A percentile compares a stretch with the other conserved stretches of the same genome.
Evolutionary conservation across 2,329 filamentous ascomycete genomes (phyloP).

Genomic region (Anisogramma anomala): DNA sequence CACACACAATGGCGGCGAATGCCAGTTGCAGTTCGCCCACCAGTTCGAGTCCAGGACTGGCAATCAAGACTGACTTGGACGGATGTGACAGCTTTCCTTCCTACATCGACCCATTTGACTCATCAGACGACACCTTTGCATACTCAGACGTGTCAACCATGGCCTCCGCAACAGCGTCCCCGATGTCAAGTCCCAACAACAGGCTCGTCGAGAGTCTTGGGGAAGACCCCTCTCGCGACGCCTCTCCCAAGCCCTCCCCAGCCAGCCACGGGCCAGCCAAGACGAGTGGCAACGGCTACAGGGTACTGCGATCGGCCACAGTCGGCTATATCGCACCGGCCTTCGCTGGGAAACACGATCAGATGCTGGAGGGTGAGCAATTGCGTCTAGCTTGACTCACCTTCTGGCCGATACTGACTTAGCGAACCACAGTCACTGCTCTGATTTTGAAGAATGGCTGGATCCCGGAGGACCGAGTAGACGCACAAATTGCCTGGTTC

Average conservation of each 20-base stretch:
- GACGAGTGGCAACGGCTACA: constrained; percentile 44
- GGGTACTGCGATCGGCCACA: constrained; percentile 74
- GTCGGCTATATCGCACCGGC: constrained; percentile 91
- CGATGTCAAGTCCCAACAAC: constrained; percentile 16
- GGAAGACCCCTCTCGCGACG: constrained; percentile 44
- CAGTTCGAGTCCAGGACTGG: constrained; percentile 16
- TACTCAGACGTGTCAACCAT: constrained; percentile 13
- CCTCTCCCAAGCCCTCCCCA: constrained; percentile 82
- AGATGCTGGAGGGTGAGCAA: constrained; percentile 66
- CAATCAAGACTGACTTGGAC: constrained; percentile 23
- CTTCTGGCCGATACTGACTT: constrained; percentile 8
- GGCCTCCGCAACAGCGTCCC: constrained; percentile 19
- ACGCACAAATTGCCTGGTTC: constrained; percentile 87
- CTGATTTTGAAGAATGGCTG: constrained; percentile 69
- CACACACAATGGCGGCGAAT: constrained; percentile 4
- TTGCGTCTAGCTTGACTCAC: not conserved
- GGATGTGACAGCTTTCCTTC: constrained; percentile 23
- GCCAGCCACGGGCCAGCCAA: constrained; percentile 53
- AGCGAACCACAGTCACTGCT: constrained; percentile 54
- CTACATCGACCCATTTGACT: constrained; percentile 23
- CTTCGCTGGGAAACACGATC: constrained; percentile 83
- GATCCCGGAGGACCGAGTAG: constrained; percentile 73
- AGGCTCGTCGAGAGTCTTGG: constrained; percentile 21
- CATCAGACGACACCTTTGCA: constrained; percentile 20
- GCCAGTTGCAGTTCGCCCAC: constrained; percentile 3